Evolutionary conservation across 139 green algal genomes (phyloP), one percentile per base, ranked within the genome.

Genomic region (Chlorella sp.): DNA sequence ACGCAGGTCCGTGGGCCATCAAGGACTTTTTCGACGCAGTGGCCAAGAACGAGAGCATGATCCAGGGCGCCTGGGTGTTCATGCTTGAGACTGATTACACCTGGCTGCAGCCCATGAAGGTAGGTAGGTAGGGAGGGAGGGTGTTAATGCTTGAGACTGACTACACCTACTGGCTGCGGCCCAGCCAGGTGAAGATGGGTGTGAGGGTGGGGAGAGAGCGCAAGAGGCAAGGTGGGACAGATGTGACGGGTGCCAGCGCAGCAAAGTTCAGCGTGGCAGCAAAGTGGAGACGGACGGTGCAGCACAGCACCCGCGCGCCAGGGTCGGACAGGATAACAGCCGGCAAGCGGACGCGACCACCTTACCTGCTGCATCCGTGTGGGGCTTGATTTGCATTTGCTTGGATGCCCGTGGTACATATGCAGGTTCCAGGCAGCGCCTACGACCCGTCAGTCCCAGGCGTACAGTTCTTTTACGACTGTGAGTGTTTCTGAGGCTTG

Each of bases 71-170:
- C 0, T 96, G 90, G 89, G 49, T 96, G 31, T 85, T 93, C 49
- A 85, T 96, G 81, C 83, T 92, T n/a, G 91, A 96, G 78, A 87
- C 78, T 35, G 91, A 96, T 68, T 96, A 96, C 60, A 88, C 93
- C 35, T 95, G 85, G 77, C 82, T 91, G 72, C 83, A 85, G 50
- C 89, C 91, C 0, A 49, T 92, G 33, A 29, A 78, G 67, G 83
- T 82, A 66, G 35, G 74, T n/a, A n/a, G n/a, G n/a, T n/a, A 93
- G 75, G 91, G 85, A 0, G 86, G 87, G 0, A 95, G 90, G 89
- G 49, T 96, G 31, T 85, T 93, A 35, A 85, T 96, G 81, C 83
- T 92, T n/a, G 91, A 96, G 78, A 87, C 78, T 35, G 91, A 96
- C 68, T 96, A 96, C 60, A 88, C 93, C 35, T n/a, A n/a, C n/a